Percentiles rank a stretch among this genome's conserved stretches.
phyloP scores from a whole-genome alignment of 2,329 filamentous ascomycete species.

The Colletotrichum ledebouriae region DNA sequence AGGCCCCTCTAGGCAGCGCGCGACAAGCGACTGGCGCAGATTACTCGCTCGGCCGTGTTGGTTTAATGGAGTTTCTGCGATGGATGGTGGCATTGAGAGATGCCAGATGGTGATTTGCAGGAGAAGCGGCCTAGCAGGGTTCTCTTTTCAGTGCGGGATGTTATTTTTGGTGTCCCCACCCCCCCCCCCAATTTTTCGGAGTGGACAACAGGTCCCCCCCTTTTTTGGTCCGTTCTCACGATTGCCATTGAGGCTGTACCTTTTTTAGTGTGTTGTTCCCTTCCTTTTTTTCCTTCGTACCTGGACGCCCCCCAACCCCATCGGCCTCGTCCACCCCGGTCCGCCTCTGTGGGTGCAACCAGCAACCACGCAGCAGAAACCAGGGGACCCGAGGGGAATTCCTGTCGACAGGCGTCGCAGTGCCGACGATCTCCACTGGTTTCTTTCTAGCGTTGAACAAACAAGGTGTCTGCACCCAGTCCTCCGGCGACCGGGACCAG shows the following conservation, averaged over 20 bases:
- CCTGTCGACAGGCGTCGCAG: conserved; percentile 35
- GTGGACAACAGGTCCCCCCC: conserved; percentile 37
- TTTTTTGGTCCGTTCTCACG: conserved; percentile 35
- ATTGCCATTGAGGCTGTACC: conserved; percentile 43
- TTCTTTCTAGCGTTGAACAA: conserved; percentile 41
- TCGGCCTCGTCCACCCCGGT: conserved; percentile 16
- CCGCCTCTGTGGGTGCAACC: conserved; percentile 36
- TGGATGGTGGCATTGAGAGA: conserved; percentile 25
- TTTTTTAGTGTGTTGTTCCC: conserved; percentile 32
- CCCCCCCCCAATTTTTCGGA: conserved; percentile 4
- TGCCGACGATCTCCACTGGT: conserved; percentile 42
- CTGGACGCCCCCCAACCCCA: conserved; percentile 28
- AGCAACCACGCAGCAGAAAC: conserved; percentile 39
- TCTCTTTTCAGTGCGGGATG: conserved; percentile 31
- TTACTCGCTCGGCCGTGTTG: conserved; percentile 15
- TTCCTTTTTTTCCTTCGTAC: conserved; percentile 40
- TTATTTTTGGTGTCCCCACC: conserved; percentile 38
- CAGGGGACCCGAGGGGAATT: conserved; percentile 37
- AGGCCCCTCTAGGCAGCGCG: conserved; percentile 12
- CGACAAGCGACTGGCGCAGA: conserved; percentile 23
- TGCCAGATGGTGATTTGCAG: conserved; percentile 41
- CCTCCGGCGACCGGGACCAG: conserved; percentile 33
- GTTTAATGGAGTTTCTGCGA: conserved; percentile 20
- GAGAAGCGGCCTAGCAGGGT: conserved; percentile 32
- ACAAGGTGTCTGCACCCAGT: conserved; percentile 38